Evolutionary conservation across 805 yeast genomes (phyloP).

Genomic region (Kazachstania africana): DNA sequence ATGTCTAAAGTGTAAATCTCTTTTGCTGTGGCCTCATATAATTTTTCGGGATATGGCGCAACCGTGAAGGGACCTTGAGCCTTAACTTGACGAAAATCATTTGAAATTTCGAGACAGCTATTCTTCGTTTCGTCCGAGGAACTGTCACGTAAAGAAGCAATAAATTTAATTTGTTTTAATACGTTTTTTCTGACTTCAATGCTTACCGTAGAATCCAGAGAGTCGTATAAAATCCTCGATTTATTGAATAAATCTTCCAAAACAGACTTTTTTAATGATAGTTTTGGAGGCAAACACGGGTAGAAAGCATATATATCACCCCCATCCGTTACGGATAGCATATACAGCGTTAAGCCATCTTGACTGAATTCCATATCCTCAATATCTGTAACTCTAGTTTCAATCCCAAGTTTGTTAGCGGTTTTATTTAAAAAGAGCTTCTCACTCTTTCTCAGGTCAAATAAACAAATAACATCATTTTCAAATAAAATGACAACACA

Average conservation of each 20-base stretch:
- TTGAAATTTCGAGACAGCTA: constrained; percentile 9
- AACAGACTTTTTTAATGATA: constrained; percentile 10
- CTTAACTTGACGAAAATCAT: constrained; percentile 6
- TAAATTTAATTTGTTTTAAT: constrained; percentile 30
- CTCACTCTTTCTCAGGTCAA: constrained; percentile 7
- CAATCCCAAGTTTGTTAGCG: constrained; percentile 12
- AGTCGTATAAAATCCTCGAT: constrained; percentile 16
- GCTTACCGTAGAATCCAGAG: constrained; percentile 7
- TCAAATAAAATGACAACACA: constrained; percentile 15
- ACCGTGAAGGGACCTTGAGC: constrained; percentile 46
- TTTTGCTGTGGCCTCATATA: constrained; percentile 37
- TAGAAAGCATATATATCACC: constrained; percentile 44
- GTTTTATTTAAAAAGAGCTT: constrained; percentile 4
- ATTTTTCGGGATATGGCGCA: constrained; percentile 40
- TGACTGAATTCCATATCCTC: constrained; percentile 15
- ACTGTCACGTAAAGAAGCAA: constrained; percentile 21
- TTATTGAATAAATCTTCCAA: constrained; percentile 24
- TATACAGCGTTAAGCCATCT: constrained; percentile 42
- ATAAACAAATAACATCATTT: constrained; percentile 16
- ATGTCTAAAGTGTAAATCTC: constrained; percentile 24
- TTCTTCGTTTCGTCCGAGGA: constrained; percentile 2
- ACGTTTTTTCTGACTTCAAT: constrained; percentile 13
- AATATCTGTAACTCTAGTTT: constrained; percentile 13
- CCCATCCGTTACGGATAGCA: constrained; percentile 38
- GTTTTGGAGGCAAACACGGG: constrained; percentile 46